Conservation (phyloP, 305 asterid species). For the Fraxinus angustifolia region DNA sequence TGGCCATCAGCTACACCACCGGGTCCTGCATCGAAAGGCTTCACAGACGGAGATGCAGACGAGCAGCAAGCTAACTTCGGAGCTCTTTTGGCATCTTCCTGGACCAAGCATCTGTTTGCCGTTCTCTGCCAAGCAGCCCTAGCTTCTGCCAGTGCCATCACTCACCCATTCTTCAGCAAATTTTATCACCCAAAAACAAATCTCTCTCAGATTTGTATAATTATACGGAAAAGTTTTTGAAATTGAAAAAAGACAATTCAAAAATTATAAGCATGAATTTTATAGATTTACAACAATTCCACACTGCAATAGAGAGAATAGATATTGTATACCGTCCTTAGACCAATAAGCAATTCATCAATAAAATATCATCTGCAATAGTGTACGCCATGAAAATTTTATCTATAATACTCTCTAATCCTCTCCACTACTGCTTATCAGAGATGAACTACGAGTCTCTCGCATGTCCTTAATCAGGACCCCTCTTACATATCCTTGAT, state of each 20-base stretch:
- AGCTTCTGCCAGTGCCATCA: slow-evolving; percentile 85
- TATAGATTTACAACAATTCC: not conserved
- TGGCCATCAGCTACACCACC: slow-evolving; percentile 32
- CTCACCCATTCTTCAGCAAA: slow-evolving; percentile 41
- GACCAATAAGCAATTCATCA: not conserved
- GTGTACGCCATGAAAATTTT: not conserved
- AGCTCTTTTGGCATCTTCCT: slow-evolving; percentile 93
- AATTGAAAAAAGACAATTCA: not conserved
- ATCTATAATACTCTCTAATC: not conserved
- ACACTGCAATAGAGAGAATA: not conserved
- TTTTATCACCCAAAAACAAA: not conserved
- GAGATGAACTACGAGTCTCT: not conserved
- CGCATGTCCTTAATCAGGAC: not conserved
- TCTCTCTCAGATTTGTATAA: not conserved
- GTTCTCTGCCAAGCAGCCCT: slow-evolving; percentile 95
- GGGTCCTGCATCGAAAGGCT: slow-evolving; percentile 42
- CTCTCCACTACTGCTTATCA: not conserved
- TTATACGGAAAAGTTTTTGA: not conserved
- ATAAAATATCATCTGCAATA: not conserved
- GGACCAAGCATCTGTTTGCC: slow-evolving; percentile 77
- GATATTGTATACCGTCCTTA: not conserved
- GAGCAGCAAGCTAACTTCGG: slow-evolving; percentile 84
- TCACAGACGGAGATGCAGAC: slow-evolving; percentile 39
- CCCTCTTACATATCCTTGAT: not conserved
- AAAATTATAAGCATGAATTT: not conserved